Conservation (phyloP, 148 eudicot species). For the Vaccinium corymbosum region DNA sequence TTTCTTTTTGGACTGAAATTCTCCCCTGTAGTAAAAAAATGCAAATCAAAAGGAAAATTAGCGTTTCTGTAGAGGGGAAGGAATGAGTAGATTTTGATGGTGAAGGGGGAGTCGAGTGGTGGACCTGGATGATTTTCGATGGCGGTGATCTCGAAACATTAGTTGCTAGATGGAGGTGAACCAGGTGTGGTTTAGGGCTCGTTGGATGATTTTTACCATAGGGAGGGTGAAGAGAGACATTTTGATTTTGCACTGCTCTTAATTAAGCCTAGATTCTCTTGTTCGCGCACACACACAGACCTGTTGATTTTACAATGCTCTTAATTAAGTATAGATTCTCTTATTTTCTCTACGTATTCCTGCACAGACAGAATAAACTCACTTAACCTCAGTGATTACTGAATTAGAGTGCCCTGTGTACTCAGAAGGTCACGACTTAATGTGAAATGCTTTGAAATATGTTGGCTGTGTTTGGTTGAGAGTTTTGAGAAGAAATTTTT, state of each 20-base stretch:
- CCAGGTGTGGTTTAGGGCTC: constrained; percentile 67
- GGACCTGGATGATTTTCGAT: constrained; percentile 56
- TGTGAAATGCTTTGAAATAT: background rate
- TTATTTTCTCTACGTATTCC: too few species aligned
- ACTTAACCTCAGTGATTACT: background rate
- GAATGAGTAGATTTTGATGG: constrained; percentile 92
- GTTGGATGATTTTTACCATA: constrained; percentile 71
- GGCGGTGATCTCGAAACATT: constrained; percentile 63
- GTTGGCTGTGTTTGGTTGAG: too few species aligned
- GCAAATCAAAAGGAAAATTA: constrained; percentile 83
- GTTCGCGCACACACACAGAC: too few species aligned
- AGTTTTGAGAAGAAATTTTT: too few species aligned
- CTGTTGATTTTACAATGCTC: too few species aligned
- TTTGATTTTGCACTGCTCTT: too few species aligned
- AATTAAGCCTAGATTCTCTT: too few species aligned
- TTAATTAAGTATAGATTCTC: too few species aligned
- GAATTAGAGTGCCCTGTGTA: background rate
- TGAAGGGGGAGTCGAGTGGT: constrained; percentile 64
- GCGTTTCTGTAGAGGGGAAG: constrained; percentile 73
- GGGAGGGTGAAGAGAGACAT: constrained; percentile 41
- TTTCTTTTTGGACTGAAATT: background rate
- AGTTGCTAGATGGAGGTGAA: constrained; percentile 69
- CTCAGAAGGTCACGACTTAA: background rate
- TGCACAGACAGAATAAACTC: too few species aligned
- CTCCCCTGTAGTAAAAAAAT: constrained; percentile 54